Evolutionary conservation across 148 eudicot species (phyloP).

Genomic region (Rhododendron mucronatum): DNA sequence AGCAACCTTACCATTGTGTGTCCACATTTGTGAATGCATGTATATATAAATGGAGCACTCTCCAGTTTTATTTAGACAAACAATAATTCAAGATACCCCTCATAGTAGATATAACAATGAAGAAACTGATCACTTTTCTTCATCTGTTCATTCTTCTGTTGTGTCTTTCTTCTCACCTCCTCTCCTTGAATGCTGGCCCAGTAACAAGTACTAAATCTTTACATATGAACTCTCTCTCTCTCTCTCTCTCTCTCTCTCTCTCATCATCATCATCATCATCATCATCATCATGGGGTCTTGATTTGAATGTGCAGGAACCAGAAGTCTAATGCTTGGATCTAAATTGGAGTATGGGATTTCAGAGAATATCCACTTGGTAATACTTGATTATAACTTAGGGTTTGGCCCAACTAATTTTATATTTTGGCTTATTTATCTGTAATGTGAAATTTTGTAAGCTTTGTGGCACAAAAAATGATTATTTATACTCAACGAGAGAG

Average conservation of each 20-base stretch:
- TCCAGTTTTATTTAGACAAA: conserved; percentile 5
- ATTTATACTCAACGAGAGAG: background rate
- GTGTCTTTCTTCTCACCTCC: conserved; percentile 29
- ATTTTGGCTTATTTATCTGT: too few species aligned
- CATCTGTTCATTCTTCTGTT: conserved; percentile 21
- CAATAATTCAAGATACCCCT: background rate
- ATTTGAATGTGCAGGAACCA: conserved; percentile 32
- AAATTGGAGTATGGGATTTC: conserved; percentile 15
- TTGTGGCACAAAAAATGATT: too few species aligned
- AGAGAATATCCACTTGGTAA: conserved; percentile 20
- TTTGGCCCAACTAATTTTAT: background rate
- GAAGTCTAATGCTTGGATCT: conserved; percentile 26
- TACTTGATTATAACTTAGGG: background rate
- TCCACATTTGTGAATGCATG: conserved; percentile 12
- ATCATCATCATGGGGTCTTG: background rate
- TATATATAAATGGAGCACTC: conserved; percentile 11
- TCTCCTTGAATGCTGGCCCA: conserved; percentile 36
- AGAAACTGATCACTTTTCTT: conserved; percentile 13
- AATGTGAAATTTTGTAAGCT: too few species aligned
- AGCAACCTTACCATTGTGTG: conserved; percentile 10
- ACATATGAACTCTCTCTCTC: background rate
- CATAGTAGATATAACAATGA: conserved; percentile 17
- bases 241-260: background rate
- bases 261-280: background rate
- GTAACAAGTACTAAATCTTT: conserved; percentile 28